Base-by-base conservation (phyloP, 192 early-diverging fungal genomes). In the Kickxella alabastrina region DNA sequence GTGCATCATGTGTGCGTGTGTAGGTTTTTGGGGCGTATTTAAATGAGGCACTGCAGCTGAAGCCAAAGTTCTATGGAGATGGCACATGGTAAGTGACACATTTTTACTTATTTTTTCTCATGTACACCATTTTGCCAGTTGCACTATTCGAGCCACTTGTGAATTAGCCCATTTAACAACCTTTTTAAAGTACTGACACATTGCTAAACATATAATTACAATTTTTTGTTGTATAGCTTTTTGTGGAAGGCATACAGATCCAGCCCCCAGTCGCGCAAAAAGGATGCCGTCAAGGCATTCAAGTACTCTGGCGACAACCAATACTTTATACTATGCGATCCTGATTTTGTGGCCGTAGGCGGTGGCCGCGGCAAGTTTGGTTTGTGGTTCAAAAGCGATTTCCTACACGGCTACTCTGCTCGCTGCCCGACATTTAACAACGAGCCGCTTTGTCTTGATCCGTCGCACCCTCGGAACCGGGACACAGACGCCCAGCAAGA, bases 21-120 rank as follows among this genome's bases (percentile, higher is more conserved):
- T 74, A 91, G 82, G 77, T 90, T 10, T 92, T 92, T 79, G 89
- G 89, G 22, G 87, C 86, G 13, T 92, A 82, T 57, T 43, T 89
- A 8, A 85, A 74, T 27, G 86, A 92, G 46, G 59, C 84, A 4
- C 72, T 89, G 26, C 75, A 79, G 29, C 79, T 81, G 12, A 69
- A 72, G 14, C 61, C 84, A 15, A 70, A 79, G 34, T 92, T 86
- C 57, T 92, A 92, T 36, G 89, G 89, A 17, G 85, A 85, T n/a
- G 88, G 89, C 27, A 85, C 87, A 78, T 87, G 87, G 85, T 88
- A 72, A 54, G 52, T 48, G 21, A 24, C 23, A 14, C 28, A 19
- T 37, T 18, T 31, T 27, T n/a, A n/a, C n/a, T n/a, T n/a, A n/a
- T n/a, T n/a, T n/a, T n/a, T n/a, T n/a, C n/a, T n/a, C n/a, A n/a